These are phyloP conservation scores for Colletotrichum shisoi DNA, from an alignment of 2,329 filamentous ascomycete species.

Conservation along the genomic window DNA sequence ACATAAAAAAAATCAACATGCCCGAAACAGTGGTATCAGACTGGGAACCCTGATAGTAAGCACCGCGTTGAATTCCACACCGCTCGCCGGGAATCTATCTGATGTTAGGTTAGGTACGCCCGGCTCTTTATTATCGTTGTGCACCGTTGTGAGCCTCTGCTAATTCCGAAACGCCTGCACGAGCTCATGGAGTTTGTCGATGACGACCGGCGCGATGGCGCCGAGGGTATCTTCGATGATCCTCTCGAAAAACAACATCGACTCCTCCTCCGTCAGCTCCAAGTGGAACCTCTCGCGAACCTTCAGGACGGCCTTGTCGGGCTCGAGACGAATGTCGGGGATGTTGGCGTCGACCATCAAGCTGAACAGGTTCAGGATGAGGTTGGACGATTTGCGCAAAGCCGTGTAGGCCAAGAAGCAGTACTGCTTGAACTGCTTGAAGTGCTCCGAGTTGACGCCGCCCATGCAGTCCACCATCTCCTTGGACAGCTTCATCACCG, in stretches of 20 bases:
- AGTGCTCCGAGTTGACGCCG: slow-evolving; percentile 79
- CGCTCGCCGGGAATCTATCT: slow-evolving; percentile 4
- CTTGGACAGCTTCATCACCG: slow-evolving; percentile 94
- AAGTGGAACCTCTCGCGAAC: slow-evolving; percentile 94
- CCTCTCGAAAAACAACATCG: slow-evolving; percentile 84
- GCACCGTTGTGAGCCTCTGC: background rate
- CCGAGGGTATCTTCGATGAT: slow-evolving; percentile 91
- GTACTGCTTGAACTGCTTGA: slow-evolving; percentile 90
- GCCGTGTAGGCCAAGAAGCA: slow-evolving; percentile 95
- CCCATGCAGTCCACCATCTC: slow-evolving; percentile 99
- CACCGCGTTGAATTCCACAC: background rate
- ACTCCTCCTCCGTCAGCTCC: slow-evolving; percentile 90
- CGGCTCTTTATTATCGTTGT: background rate
- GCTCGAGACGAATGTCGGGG: slow-evolving; percentile 89
- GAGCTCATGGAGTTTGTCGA: slow-evolving; percentile 92
- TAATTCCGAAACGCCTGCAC: slow-evolving; percentile 77
- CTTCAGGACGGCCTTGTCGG: slow-evolving; percentile 92
- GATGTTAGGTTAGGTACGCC: too few species aligned
- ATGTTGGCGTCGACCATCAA: slow-evolving; percentile 98
- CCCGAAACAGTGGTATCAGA: background rate
- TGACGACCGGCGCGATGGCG: slow-evolving; percentile 89
- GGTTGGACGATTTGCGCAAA: slow-evolving; percentile 84
- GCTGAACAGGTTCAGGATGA: slow-evolving; percentile 94
- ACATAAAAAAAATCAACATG: background rate
- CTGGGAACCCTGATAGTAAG: background rate